Base-by-base conservation (phyloP, 169 alveolate genomes). In the Plasmodium adleri region DNA sequence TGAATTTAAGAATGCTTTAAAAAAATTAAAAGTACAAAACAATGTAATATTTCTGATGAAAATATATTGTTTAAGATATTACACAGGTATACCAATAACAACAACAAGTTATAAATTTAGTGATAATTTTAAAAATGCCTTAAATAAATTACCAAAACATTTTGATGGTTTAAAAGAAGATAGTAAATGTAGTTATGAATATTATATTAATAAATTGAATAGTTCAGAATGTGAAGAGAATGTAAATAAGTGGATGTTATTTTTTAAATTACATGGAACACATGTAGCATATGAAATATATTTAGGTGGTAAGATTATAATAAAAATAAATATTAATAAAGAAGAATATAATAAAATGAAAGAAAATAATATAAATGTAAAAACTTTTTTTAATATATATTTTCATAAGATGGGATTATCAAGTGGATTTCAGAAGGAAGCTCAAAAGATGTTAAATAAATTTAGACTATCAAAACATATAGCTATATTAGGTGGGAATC, bases 1-100 rank as follows among this genome's bases (percentile, higher is more conserved):
- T 8, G 96, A 96, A 64, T 95, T 88, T 92, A 93, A 92, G 68
- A 91, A 93, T 56, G 91, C 93, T 39, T 93, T 94, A 45, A 90
- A 92, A 54, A 88, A 93, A 24, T 43, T 94, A n/a, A 88, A 94
- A 24, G 67, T 85, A 13, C 88, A 93, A 52, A 88, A 92, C 28
- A 80, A 67, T 13, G 80, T 88, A 67, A 94, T 83, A 71, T 95
- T 93, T 85, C 76, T 95, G 71, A 78, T 95, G 90, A 92, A 94
- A 88, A 95, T 96, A 10, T 95, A 95, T 83, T 95, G 97, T 72
- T 90, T 94, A 52, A 83, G 97, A 58, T 95, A 95, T 67, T 95
- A 92, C 50, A 97, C 96, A 5, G 97, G 97, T 8, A 78, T 95
- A 45, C 88, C 92, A 26, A 89, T 71, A 56, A 89, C 92, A 50